A percentile compares a stretch with the other conserved stretches of the same genome.
Evolutionary conservation across 768 basidiomycete species (phyloP).

Genomic region (Agaricus subrufescens): DNA sequence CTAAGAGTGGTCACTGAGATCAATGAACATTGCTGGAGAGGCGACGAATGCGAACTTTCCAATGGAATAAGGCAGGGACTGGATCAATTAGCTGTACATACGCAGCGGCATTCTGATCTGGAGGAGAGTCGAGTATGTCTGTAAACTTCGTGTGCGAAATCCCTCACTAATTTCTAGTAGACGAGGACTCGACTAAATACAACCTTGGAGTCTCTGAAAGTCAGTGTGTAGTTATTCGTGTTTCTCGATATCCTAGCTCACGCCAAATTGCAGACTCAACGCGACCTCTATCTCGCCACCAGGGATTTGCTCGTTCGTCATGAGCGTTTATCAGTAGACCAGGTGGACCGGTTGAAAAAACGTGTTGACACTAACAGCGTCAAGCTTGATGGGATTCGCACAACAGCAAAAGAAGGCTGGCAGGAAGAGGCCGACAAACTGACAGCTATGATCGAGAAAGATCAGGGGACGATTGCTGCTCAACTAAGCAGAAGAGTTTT

Average conservation of each 20-base stretch:
- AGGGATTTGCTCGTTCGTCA: slow-evolving; percentile 84
- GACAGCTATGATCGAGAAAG: slow-evolving; percentile 70
- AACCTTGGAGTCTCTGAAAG: slow-evolving; percentile 77
- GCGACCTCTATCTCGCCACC: slow-evolving; percentile 83
- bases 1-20: slow-evolving; percentile 74
- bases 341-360: slow-evolving; percentile 84
- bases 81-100: slow-evolving; percentile 58
- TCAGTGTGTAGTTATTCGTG: slow-evolving; percentile 20
- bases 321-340: slow-evolving; percentile 84
- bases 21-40: slow-evolving; percentile 78
- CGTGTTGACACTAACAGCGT: slow-evolving; percentile 71
- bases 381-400: slow-evolving; percentile 73
- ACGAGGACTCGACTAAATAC: slow-evolving; percentile 58
- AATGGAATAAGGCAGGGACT: slow-evolving; percentile 74
- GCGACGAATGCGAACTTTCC: slow-evolving; percentile 77
- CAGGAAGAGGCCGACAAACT: slow-evolving; percentile 80
- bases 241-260: neutral
- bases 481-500: slow-evolving; percentile 79
- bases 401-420: slow-evolving; percentile 77
- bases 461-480: slow-evolving; percentile 74
- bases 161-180: slow-evolving; percentile 28
- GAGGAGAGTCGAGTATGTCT: slow-evolving; percentile 65
- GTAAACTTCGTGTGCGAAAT: neutral
- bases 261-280: slow-evolving; percentile 30
- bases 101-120: slow-evolving; percentile 67